A percentile compares a stretch with the other conserved stretches of the same genome.
Conservation (phyloP, 2,329 filamentous ascomycete genomes). For the Fusarium irregulare region DNA sequence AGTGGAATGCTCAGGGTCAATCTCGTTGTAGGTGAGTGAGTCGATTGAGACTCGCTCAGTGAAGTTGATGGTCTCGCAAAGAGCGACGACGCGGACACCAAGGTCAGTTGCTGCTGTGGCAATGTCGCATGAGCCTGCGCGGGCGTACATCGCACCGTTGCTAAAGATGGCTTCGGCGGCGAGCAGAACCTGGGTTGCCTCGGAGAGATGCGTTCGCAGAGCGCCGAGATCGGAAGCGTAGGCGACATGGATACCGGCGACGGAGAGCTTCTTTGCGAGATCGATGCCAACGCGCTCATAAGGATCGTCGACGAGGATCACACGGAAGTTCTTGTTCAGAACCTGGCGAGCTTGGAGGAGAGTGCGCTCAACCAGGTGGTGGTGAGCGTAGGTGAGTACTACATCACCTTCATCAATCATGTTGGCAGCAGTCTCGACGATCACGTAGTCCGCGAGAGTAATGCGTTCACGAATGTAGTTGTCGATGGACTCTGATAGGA, state of each 20-base stretch:
- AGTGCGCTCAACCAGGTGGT: constrained; percentile 85
- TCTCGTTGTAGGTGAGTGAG: constrained; percentile 93
- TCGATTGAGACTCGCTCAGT: constrained; percentile 86
- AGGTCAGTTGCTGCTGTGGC: constrained; percentile 83
- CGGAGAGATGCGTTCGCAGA: constrained; percentile 76
- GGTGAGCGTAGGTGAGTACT: constrained; percentile 87
- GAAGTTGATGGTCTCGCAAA: constrained; percentile 96
- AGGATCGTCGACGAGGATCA: constrained; percentile 83
- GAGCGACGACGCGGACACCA: constrained; percentile 84
- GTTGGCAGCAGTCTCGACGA: constrained; percentile 78
- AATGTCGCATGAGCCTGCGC: constrained; percentile 86
- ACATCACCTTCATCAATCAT: constrained; percentile 84
- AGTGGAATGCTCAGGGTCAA: constrained; percentile 77
- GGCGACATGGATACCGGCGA: constrained; percentile 78
- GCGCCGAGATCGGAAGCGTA: constrained; percentile 84
- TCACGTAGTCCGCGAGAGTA: constrained; percentile 85
- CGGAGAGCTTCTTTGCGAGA: constrained; percentile 75
- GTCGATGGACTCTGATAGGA: constrained; percentile 84
- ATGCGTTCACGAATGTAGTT: constrained; percentile 91
- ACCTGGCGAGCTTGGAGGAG: constrained; percentile 75
- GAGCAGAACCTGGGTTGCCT: constrained; percentile 79
- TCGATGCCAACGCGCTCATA: constrained; percentile 63
- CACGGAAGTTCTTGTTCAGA: constrained; percentile 79
- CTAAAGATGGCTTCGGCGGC: constrained; percentile 96
- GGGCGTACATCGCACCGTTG: constrained; percentile 90